Evolutionary conservation across 495 filamentous ascomycete species (phyloP).

Genomic region (Cryomyces minteri): DNA sequence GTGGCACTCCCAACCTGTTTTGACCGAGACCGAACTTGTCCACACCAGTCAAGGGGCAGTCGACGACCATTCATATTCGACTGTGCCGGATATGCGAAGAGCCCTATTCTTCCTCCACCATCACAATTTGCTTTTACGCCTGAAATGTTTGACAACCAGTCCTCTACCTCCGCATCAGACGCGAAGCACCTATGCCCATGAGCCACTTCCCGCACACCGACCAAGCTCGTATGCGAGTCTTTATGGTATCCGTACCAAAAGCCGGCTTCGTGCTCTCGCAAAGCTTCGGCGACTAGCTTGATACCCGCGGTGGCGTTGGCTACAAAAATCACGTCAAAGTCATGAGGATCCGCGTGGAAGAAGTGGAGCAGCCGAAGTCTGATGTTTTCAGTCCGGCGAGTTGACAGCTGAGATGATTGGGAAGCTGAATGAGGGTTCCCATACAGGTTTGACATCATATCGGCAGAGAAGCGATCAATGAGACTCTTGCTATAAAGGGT

Average conservation of each 20-base stretch:
- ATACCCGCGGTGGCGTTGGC: slow-evolving; percentile 84
- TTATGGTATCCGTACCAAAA: slow-evolving; percentile 75
- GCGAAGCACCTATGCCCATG: slow-evolving; percentile 43
- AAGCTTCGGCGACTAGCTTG: slow-evolving; percentile 63
- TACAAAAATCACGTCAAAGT: slow-evolving; percentile 82
- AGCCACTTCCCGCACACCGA: slow-evolving; percentile 65
- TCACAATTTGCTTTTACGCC: slow-evolving; percentile 11
- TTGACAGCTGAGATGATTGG: slow-evolving; percentile 58
- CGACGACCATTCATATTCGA: slow-evolving; percentile 87
- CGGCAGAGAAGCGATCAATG: slow-evolving; percentile 54
- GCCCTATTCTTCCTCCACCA: slow-evolving; percentile 6
- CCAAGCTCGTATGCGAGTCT: slow-evolving; percentile 73
- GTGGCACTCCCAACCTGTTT: slow-evolving; percentile 11
- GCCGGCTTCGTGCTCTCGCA: slow-evolving; percentile 41
- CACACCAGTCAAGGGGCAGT: slow-evolving; percentile 52
- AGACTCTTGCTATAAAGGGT: slow-evolving; percentile 67
- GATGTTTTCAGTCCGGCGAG: slow-evolving; percentile 54
- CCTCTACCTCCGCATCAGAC: slow-evolving; percentile 44
- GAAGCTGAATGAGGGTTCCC: slow-evolving; percentile 90
- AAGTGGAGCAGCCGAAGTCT: slow-evolving; percentile 54
- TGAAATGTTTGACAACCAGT: slow-evolving; percentile 35
- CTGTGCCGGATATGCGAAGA: slow-evolving; percentile 81
- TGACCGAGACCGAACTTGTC: slow-evolving; percentile 25
- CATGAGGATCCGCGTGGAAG: slow-evolving; percentile 66
- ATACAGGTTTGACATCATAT: slow-evolving; percentile 63